Evolutionary conservation across 192 early-diverging fungal species (phyloP), one percentile per base, ranked within the genome.

Genomic region (Coemansia brasiliensis): DNA sequence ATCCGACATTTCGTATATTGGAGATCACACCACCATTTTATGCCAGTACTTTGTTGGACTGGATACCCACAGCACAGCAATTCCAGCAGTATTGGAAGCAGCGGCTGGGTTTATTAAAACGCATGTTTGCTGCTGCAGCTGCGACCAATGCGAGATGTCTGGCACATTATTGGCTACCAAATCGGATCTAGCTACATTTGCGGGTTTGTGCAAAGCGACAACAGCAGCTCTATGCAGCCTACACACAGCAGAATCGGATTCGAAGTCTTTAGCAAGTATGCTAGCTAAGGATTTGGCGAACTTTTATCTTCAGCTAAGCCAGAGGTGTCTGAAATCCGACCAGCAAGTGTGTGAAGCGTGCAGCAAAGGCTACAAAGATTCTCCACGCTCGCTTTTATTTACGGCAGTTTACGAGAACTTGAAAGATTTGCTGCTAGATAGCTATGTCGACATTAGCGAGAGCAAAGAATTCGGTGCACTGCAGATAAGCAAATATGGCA

Each of bases 11-110:
- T 52, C 39, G 29, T 63, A 57, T 21, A 21, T 27, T 15, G 74
- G 65, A 18, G 74, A 78, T 61, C 60, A 78, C 35, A 78, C 74
- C 0, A 43, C 5, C 11, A 63, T 67, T 17, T 55, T 71, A 24
- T 55, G 60, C 42, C 40, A 55, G 26, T 78, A 78, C 25, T 21
- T 78, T 16, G 49, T 70, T 39, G 74, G 74, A 0, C 24, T 78
- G 10, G 58, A 50, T 17, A 18, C 29, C 22, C 26, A 37, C 39
- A 76, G 73, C 20, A 67, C 68, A 10, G 66, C 49, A 0, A 25
- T 71, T 26, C 65, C 68, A 0, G 63, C 60, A 15, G 38, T 67
- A 10, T 49, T 55, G 0, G 50, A 52, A 11, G 22, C 52, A 5
- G 60, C 56, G 3, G 17, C 49, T 13, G 18, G 16, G 29, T 67